Conservation (phyloP, 1,284 basidiomycete genomes). For the Ganoderma lucidum region DNA sequence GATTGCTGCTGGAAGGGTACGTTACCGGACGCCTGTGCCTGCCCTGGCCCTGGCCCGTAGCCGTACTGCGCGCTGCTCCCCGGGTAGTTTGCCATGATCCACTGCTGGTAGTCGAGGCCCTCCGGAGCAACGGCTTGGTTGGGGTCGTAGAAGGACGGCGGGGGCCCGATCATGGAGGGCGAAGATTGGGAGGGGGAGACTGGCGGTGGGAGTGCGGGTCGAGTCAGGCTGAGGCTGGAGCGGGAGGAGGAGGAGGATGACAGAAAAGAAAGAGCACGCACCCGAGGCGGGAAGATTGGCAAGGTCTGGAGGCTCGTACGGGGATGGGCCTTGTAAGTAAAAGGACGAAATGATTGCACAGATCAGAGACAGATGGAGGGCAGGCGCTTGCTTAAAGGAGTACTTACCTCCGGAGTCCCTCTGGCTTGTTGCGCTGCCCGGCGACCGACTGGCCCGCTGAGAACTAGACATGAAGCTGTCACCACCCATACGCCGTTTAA, state of each 20-base stretch:
- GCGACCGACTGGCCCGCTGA: slow-evolving; percentile 30
- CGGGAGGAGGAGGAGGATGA: slow-evolving; percentile 5
- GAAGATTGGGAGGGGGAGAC: slow-evolving; percentile 19
- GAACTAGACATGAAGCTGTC: slow-evolving; percentile 32
- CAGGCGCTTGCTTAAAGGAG: slow-evolving; percentile 25
- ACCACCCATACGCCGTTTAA: slow-evolving; percentile 28
- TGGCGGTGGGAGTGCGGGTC: slow-evolving; percentile 3
- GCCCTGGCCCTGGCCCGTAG: slow-evolving; percentile 10
- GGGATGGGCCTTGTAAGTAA: slow-evolving; percentile 24
- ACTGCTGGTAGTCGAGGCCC: slow-evolving; percentile 39
- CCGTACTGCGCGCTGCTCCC: slow-evolving; percentile 21
- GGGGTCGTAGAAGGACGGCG: slow-evolving; percentile 42
- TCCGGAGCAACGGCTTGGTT: slow-evolving; percentile 34
- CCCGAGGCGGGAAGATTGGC: slow-evolving; percentile 31
- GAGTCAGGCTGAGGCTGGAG: slow-evolving; percentile 4
- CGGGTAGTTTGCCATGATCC: slow-evolving; percentile 34
- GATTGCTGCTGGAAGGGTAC: slow-evolving; percentile 29
- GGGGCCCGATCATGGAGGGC: slow-evolving; percentile 40
- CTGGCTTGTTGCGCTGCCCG: slow-evolving; percentile 23
- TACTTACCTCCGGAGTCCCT: slow-evolving; percentile 31
- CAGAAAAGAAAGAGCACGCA: slow-evolving; percentile 13
- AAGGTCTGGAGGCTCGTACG: slow-evolving; percentile 18
- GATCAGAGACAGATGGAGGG: slow-evolving; percentile 23
- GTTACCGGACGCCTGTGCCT: slow-evolving; percentile 31
- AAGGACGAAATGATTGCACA: slow-evolving; percentile 27